Conservation (phyloP, 2,329 filamentous ascomycete species). For the Exophiala spinifera region DNA sequence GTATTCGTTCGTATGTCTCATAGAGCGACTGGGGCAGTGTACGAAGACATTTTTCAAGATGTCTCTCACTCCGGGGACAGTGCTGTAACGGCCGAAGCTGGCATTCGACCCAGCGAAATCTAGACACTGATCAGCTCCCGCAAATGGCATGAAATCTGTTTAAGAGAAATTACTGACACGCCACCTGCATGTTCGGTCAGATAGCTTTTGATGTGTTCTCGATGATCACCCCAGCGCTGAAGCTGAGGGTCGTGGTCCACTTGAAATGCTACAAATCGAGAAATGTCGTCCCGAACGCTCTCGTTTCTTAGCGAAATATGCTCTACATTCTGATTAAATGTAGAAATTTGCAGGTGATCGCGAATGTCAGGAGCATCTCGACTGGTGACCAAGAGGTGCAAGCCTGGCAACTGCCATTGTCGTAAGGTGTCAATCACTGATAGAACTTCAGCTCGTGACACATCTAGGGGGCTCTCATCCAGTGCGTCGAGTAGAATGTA, state of each 20-base stretch:
- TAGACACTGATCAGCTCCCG: constrained; percentile 17
- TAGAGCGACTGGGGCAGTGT: constrained; percentile 31
- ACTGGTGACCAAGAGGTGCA: constrained; percentile 27
- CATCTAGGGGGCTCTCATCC: constrained; percentile 25
- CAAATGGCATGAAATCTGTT: too few relatives aligned
- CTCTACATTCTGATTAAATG: too few relatives aligned
- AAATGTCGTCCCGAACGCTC: constrained; percentile 17
- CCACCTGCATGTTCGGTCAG: constrained; percentile 16
- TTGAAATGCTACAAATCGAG: not conserved
- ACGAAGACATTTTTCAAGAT: constrained; percentile 29
- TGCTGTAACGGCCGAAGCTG: constrained; percentile 24
- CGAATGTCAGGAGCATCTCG: constrained; percentile 26
- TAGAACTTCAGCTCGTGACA: constrained; percentile 12
- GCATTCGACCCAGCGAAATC: constrained; percentile 34
- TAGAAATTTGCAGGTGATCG: constrained; percentile 4
- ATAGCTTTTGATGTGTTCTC: not conserved
- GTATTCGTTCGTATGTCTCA: constrained; percentile 34
- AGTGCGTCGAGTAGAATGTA: constrained; percentile 29
- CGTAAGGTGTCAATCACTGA: constrained; percentile 10
- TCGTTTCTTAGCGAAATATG: constrained; percentile 8
- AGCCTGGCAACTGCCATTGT: constrained; percentile 17
- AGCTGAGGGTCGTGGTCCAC: not conserved
- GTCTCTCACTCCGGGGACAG: constrained; percentile 22
- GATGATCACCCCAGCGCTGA: not conserved
- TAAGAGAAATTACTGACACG: constrained; percentile 23